phyloP scores from a whole-genome alignment of 495 filamentous ascomycete genomes.

The Sporormia fimetaria region DNA sequence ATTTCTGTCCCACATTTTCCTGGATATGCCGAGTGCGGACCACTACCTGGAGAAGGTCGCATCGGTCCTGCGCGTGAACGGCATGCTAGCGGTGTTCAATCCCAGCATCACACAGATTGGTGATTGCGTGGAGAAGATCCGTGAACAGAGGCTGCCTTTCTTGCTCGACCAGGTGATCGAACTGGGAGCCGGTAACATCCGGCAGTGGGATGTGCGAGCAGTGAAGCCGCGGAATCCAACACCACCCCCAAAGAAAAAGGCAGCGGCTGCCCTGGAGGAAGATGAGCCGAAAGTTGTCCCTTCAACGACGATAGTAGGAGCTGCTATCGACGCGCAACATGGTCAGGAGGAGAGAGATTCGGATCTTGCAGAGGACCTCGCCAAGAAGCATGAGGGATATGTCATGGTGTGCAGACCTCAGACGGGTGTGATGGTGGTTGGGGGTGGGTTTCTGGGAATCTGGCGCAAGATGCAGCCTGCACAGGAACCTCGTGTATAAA shows the following conservation, averaged over 20 bases:
- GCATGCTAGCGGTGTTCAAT: conserved; percentile 54
- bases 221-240: conserved; percentile 34
- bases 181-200: conserved; percentile 48
- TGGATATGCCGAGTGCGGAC: conserved; percentile 58
- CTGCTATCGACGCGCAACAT: background rate
- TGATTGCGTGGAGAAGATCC: conserved; percentile 45
- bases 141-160: conserved; percentile 41
- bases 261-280: conserved; percentile 9
- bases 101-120: conserved; percentile 69
- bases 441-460: conserved; percentile 61
- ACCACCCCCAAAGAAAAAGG: conserved; percentile 5
- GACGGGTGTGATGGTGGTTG: conserved; percentile 48
- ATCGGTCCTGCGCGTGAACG: conserved; percentile 48
- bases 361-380: conserved; percentile 19
- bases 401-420: conserved; percentile 60
- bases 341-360: conserved; percentile 16
- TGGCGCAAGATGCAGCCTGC: conserved; percentile 42
- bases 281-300: conserved; percentile 3
- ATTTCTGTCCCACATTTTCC: conserved; percentile 55
- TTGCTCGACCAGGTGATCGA: conserved; percentile 54
- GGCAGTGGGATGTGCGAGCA: conserved; percentile 55
- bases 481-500: background rate
- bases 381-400: conserved; percentile 30
- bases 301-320: background rate
- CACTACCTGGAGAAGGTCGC: conserved; percentile 46